phyloP scores from a whole-genome alignment of 805 yeast species.

The Wickerhamomyces canadensis region DNA sequence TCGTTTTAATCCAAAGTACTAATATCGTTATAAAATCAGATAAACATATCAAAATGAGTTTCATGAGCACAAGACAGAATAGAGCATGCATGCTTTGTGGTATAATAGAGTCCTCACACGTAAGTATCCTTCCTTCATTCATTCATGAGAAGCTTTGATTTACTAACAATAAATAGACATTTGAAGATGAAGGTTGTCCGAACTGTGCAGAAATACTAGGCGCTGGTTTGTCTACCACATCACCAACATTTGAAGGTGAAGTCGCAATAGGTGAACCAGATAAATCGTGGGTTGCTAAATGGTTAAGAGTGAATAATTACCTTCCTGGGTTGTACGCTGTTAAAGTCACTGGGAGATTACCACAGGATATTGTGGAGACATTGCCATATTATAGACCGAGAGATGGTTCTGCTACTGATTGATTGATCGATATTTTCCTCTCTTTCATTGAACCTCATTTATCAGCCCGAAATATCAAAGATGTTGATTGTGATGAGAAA shows the following conservation, averaged over 20 bases:
- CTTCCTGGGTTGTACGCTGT: constrained; percentile 91
- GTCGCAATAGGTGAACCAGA: constrained; percentile 86
- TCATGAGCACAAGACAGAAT: background rate
- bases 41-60: background rate
- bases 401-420: constrained; percentile 81
- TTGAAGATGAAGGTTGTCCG: constrained; percentile 87
- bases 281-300: constrained; percentile 91
- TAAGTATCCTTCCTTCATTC: too few species aligned
- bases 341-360: constrained; percentile 85
- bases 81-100: too few species aligned
- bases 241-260: constrained; percentile 93
- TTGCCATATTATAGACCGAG: constrained; percentile 85
- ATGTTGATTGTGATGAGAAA: too few species aligned
- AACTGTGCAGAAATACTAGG: constrained; percentile 90
- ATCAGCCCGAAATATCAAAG: too few species aligned
- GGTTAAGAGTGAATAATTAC: constrained; percentile 89
- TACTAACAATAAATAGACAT: constrained; percentile 34
- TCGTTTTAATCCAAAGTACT: constrained; percentile 34
- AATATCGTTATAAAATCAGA: constrained; percentile 28
- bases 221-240: constrained; percentile 82
- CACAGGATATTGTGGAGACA: constrained; percentile 75
- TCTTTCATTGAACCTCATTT: background rate
- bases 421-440: constrained; percentile 2
- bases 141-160: background rate
- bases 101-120: too few species aligned